Evolutionary conservation across 1,284 basidiomycete species (phyloP).

Genomic region (Dichomitus squalens): DNA sequence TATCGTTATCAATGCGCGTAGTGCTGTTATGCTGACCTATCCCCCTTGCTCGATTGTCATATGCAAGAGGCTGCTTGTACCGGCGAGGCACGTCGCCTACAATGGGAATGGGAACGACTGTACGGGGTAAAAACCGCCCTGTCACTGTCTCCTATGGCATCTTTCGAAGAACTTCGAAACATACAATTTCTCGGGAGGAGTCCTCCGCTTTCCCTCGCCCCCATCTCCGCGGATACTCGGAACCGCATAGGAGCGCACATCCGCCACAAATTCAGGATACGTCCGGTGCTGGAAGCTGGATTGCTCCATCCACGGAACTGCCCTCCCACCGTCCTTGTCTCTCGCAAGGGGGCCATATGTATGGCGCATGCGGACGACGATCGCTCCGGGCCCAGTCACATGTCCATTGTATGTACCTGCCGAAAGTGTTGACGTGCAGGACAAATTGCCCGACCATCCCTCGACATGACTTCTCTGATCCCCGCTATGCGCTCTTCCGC

Average conservation of each 20-base stretch:
- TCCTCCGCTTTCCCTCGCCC: neutral
- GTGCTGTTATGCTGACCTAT: neutral
- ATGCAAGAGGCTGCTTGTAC: neutral
- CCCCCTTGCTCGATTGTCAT: neutral
- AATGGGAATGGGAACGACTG: neutral
- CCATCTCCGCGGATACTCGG: slow-evolving; percentile 9
- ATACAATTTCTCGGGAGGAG: neutral
- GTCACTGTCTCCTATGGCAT: neutral
- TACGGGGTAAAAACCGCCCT: neutral
- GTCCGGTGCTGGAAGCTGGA: neutral
- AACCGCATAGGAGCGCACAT: neutral
- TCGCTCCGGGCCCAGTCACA: neutral
- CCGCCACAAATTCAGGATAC: neutral
- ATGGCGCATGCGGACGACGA: neutral
- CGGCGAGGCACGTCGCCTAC: neutral
- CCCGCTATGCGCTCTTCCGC: neutral
- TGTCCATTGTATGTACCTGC: neutral
- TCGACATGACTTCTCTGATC: neutral
- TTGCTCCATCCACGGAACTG: neutral
- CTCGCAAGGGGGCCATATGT: neutral
- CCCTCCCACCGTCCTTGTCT: slow-evolving; percentile 1
- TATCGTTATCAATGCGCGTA: neutral
- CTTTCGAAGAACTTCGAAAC: neutral
- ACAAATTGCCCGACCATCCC: too few species aligned
- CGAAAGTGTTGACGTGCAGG: neutral